Evolutionary conservation across 2,329 filamentous ascomycete species (phyloP).

Genomic region (Xylariaceae sp.): DNA sequence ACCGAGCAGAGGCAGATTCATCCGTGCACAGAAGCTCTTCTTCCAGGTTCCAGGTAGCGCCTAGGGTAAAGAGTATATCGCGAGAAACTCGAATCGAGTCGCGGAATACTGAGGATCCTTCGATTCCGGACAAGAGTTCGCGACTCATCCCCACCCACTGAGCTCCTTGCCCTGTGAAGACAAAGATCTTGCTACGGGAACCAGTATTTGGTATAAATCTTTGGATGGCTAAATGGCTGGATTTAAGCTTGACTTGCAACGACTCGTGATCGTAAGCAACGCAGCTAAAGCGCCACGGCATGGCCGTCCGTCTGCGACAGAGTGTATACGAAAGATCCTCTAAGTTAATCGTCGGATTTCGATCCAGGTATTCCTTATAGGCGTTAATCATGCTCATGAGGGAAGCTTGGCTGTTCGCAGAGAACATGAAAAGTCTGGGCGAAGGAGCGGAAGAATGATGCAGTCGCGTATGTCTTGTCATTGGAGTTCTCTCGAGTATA

Average conservation of each 20-base stretch:
- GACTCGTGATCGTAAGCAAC: constrained; percentile 3
- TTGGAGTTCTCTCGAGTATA: neutral
- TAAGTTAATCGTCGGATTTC: neutral
- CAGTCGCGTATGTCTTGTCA: neutral
- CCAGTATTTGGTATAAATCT: neutral
- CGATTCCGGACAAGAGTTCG: constrained; percentile 6
- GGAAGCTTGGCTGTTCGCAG: constrained; percentile 9
- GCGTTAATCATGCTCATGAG: constrained; percentile 6
- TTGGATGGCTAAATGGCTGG: neutral
- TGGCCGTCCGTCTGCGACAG: constrained; percentile 9
- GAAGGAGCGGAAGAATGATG: neutral
- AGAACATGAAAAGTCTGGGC: constrained; percentile 6
- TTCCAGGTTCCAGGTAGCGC: constrained; percentile 10
- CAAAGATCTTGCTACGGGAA: constrained; percentile 3
- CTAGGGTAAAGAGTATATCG: constrained; percentile 7
- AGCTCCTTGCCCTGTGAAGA: constrained; percentile 15
- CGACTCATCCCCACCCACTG: constrained; percentile 22
- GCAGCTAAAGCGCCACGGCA: constrained; percentile 12
- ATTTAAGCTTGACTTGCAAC: neutral
- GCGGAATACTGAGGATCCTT: constrained; percentile 1
- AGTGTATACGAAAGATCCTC: constrained; percentile 17
- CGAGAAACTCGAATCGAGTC: constrained; percentile 7
- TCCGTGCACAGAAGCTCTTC: constrained; percentile 5
- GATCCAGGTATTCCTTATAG: constrained; percentile 3
- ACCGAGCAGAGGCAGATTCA: neutral